phyloP scores from a whole-genome alignment of 2,329 filamentous ascomycete genomes.

The Fusarium sp. region DNA sequence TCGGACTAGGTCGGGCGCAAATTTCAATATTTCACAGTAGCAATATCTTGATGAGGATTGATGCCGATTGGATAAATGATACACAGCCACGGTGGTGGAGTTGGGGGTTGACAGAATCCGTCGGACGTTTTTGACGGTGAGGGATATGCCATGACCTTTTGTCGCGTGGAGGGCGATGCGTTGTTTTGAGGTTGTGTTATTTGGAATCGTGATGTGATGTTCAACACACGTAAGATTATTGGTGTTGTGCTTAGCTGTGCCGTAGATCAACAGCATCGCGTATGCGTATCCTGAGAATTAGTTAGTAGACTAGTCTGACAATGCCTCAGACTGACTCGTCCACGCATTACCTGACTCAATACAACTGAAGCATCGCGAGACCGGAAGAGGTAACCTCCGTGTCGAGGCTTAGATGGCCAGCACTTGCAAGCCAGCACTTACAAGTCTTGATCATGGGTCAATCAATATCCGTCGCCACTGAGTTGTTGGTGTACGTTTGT shows the following conservation, averaged over 20 bases:
- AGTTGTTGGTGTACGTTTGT: not conserved
- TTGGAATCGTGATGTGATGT: not conserved
- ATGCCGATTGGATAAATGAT: slow-evolving; percentile 7
- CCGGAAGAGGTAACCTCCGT: not conserved
- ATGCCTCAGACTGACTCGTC: not conserved
- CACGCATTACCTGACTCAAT: not conserved
- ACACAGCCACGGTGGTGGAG: slow-evolving; percentile 34
- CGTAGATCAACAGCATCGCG: not conserved
- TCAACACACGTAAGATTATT: not conserved
- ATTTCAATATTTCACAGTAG: not conserved
- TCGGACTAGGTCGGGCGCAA: not conserved
- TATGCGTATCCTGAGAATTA: not conserved
- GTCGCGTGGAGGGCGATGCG: not conserved
- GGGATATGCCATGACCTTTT: not conserved
- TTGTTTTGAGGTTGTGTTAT: not conserved
- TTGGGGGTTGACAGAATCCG: not conserved
- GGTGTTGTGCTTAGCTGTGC: not conserved
- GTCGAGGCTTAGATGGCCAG: not conserved
- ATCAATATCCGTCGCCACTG: not conserved
- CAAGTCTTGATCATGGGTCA: not conserved
- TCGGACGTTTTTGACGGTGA: not conserved
- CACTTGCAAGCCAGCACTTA: not conserved
- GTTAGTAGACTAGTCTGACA: not conserved
- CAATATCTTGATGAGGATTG: not conserved
- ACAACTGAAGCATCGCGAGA: not conserved